phyloP scores from a whole-genome alignment of 2,329 filamentous ascomycete genomes.

The Capronia americana region DNA sequence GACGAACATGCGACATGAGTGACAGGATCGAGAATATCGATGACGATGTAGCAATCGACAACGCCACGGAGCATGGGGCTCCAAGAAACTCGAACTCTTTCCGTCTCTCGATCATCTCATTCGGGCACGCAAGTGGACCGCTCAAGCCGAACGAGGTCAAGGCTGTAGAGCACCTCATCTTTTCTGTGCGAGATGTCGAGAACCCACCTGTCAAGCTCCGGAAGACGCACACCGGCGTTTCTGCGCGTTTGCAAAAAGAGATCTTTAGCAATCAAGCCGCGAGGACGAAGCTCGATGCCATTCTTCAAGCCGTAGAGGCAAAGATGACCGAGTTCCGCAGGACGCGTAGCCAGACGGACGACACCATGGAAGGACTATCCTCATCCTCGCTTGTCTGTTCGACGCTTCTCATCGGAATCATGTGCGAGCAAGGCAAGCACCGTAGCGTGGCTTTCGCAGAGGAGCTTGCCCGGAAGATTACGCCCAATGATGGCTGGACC shows the following conservation, averaged over 20 bases:
- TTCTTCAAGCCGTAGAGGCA: conserved; percentile 10
- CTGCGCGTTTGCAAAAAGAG: conserved; percentile 29
- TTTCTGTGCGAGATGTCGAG: conserved; percentile 28
- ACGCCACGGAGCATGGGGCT: neutral
- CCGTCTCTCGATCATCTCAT: conserved; percentile 30
- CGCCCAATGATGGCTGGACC: conserved; percentile 17
- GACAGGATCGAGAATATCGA: neutral
- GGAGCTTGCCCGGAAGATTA: conserved; percentile 27
- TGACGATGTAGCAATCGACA: neutral
- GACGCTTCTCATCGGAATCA: conserved; percentile 16
- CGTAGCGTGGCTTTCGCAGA: conserved; percentile 30
- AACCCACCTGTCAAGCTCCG: conserved; percentile 33
- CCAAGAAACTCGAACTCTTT: conserved; percentile 4
- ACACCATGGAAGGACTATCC: neutral
- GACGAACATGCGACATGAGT: neutral
- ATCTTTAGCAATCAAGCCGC: conserved; percentile 25
- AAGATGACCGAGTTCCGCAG: conserved; percentile 29
- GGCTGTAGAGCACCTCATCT: conserved; percentile 26
- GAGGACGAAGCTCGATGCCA: conserved; percentile 22
- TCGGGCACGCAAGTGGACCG: conserved; percentile 29
- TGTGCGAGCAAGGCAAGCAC: conserved; percentile 19
- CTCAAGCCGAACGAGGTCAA: conserved; percentile 2
- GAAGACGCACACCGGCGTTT: conserved; percentile 32
- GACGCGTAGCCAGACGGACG: neutral
- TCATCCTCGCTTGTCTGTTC: neutral